Evolutionary conservation across 768 basidiomycete species (phyloP), one percentile per base, ranked within the genome.

Genomic region (Tylopilus subfusipes): DNA sequence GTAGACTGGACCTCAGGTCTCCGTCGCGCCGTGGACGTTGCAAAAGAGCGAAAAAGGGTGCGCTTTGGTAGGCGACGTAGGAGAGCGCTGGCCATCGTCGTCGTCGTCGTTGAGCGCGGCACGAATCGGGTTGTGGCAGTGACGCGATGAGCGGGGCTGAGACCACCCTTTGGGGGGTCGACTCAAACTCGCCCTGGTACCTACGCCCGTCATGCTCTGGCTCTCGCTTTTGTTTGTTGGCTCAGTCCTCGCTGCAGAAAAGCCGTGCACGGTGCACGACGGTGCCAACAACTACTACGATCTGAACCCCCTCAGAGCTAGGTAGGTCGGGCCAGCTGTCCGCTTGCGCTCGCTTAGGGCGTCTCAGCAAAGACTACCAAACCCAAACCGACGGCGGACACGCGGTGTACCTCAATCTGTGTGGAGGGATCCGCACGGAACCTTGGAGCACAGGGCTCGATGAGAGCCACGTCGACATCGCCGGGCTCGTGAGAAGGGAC

Each of bases 31-130:
- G 57, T 11, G 3, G 66, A 68, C 22, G 70, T 63, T 0, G 68
- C 55, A 53, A 70, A 62, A 10, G 66, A 34, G 50, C 70, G 70
- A 13, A 59, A 54, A 45, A 53, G 51, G 55, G 59, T 57, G 39
- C 61, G 65, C 53, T 52, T 76, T 66, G 64, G 71, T 31, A 71
- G 63, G 56, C 85, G 82, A 67, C 86, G 84, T 68, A 88, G 72
- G 58, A 90, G 68, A 61, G 78, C 69, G 60, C 83, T 83, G 63
- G 85, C 82, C 87, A 90, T 88, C 70, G 69, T 70, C 63, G 65
- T 56, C 57, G 67, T 63, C 63, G 65, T 56, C 62, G 68, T 66
- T 48, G 48, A 19, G 10, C 2, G 43, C 69, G 68, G 68, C 42
- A 52, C 43, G 58, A 70, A 50, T 62, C 68, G 70, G 46, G 68